Evolutionary conservation across 805 yeast genomes (phyloP).

Genomic region (Candida ulmi): DNA sequence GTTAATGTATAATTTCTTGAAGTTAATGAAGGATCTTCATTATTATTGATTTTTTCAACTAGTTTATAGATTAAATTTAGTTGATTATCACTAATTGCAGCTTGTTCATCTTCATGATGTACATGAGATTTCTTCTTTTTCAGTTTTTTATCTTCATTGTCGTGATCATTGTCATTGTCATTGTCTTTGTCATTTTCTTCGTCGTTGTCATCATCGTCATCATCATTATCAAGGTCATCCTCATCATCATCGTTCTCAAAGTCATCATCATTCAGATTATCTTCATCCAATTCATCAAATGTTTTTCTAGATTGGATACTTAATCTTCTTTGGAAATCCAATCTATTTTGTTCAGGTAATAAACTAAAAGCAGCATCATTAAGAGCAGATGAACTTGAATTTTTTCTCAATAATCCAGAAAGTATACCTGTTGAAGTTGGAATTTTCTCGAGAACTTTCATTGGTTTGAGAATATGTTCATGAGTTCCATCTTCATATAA

Average conservation of each 20-base stretch:
- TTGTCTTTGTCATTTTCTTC: constrained; percentile 2
- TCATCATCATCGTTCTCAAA: constrained; percentile 5
- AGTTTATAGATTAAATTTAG: constrained; percentile 41
- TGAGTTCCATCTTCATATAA: constrained; percentile 20
- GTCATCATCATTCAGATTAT: constrained; percentile 4
- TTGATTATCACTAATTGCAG: constrained; percentile 47
- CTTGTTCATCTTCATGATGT: constrained; percentile 6
- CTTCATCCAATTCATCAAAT: constrained; percentile 13
- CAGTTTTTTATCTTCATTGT: constrained; percentile 5
- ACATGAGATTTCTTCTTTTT: not conserved
- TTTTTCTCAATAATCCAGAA: constrained; percentile 18
- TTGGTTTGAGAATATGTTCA: constrained; percentile 18
- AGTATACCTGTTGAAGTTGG: constrained; percentile 16
- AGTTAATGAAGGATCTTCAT: constrained; percentile 12
- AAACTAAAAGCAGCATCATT: constrained; percentile 21
- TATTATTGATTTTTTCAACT: constrained; percentile 40
- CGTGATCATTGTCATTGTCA: constrained; percentile 3
- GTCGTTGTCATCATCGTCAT: constrained; percentile 4
- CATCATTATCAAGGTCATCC: constrained; percentile 1
- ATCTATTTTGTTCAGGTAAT: constrained; percentile 23
- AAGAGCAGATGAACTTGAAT: constrained; percentile 5
- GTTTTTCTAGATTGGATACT: constrained; percentile 23
- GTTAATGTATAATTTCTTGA: constrained; percentile 29
- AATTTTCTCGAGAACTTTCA: constrained; percentile 19
- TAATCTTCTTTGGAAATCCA: constrained; percentile 23